Evolutionary conservation across 352 stramenopile genomes (phyloP).

Genomic region (Elongisporangium prolatum): DNA sequence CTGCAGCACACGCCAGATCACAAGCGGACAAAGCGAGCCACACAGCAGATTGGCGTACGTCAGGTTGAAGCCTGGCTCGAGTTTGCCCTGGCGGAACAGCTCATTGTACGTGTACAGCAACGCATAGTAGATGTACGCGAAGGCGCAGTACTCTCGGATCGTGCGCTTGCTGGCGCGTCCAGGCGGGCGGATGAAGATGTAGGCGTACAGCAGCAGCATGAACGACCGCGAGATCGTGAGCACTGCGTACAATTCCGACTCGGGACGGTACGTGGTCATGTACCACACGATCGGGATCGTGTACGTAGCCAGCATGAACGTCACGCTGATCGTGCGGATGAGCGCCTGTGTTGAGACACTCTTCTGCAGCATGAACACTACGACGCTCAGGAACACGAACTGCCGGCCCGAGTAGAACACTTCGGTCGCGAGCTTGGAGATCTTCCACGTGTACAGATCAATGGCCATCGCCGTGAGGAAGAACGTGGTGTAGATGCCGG

Average conservation of each 20-base stretch:
- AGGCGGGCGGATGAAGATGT: conserved; percentile 41
- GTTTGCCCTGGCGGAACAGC: conserved; percentile 35
- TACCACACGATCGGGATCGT: conserved; percentile 40
- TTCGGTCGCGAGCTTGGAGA: conserved; percentile 46
- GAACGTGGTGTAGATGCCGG: conserved; percentile 42
- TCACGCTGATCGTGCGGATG: conserved; percentile 33
- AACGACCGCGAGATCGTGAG: conserved; percentile 26
- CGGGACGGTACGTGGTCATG: conserved; percentile 26
- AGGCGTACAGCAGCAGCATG: conserved; percentile 46
- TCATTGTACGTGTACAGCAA: conserved; percentile 50
- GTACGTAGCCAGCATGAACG: conserved; percentile 37
- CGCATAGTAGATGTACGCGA: conserved; percentile 45
- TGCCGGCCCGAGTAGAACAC: conserved; percentile 57
- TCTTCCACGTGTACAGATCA: conserved; percentile 41
- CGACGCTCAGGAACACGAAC: conserved; percentile 55
- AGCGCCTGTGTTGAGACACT: conserved; percentile 45
- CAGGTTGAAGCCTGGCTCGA: conserved; percentile 54
- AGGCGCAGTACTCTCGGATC: conserved; percentile 45
- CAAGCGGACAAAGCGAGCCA: conserved; percentile 41
- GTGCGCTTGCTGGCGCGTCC: conserved; percentile 43
- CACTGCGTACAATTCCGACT: conserved; percentile 26
- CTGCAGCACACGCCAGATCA: conserved; percentile 55
- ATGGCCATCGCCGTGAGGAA: conserved; percentile 35
- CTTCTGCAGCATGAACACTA: conserved; percentile 65
- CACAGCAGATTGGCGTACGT: conserved; percentile 59